Conservation (phyloP, 345 rosid genomes). For the Boechera divaricarpa region DNA sequence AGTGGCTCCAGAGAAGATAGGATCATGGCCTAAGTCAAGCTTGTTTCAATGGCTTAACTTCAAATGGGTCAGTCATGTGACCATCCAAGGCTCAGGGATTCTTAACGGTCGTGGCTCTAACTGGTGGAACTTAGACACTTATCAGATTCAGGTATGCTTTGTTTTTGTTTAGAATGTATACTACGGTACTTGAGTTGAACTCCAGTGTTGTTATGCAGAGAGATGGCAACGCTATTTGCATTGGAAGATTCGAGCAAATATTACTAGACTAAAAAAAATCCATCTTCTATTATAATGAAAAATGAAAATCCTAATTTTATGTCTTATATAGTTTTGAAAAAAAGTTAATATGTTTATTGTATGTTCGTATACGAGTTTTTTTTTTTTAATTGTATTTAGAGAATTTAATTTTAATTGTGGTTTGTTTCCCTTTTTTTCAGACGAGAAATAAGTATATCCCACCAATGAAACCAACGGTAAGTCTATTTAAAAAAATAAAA, state of each 20-base stretch:
- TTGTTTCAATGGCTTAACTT: constrained; percentile 86
- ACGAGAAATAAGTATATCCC: constrained; percentile 56
- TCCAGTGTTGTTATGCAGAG: too few relatives aligned
- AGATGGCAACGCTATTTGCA: too few relatives aligned
- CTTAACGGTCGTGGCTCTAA: constrained; percentile 79
- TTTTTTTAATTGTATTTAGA: neutral
- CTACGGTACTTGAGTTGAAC: too few relatives aligned
- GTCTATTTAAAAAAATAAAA: neutral
- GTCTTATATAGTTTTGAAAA: too few relatives aligned
- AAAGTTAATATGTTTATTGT: neutral
- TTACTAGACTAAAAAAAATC: too few relatives aligned
- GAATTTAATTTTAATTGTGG: neutral
- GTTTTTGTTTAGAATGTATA: neutral
- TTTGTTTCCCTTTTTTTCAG: constrained; percentile 48
- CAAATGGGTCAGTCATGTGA: constrained; percentile 74
- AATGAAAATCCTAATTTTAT: too few relatives aligned
- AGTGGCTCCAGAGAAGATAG: constrained; percentile 64
- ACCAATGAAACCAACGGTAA: constrained; percentile 82
- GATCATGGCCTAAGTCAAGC: constrained; percentile 73
- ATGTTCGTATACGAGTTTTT: neutral
- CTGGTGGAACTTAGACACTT: constrained; percentile 68
- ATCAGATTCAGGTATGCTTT: constrained; percentile 52
- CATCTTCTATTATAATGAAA: too few relatives aligned
- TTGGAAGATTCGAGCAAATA: too few relatives aligned
- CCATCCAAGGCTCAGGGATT: constrained; percentile 76